A percentile compares a stretch with the other conserved stretches of the same genome.
These are phyloP conservation scores for Cytospora piceae DNA, from an alignment of 2,329 filamentous ascomycete genomes.

Conservation along the genomic window DNA sequence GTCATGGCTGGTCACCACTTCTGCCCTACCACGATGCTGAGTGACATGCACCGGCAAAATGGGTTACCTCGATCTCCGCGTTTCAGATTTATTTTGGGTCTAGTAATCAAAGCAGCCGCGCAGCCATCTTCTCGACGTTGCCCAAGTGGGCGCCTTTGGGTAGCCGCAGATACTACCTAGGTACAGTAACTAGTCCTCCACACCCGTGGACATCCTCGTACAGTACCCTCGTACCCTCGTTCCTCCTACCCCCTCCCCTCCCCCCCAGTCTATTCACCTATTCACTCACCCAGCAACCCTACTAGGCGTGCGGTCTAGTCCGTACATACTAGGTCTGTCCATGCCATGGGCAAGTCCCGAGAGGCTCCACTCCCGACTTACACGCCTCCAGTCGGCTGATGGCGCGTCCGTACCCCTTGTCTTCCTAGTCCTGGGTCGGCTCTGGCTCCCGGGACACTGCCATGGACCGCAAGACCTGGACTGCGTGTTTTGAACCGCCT, in stretches of 20 bases:
- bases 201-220: too few species aligned
- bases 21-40: conserved; percentile 25
- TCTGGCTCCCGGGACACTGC: conserved; percentile 25
- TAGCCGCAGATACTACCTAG: conserved; percentile 16
- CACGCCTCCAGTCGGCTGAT: conserved; percentile 28
- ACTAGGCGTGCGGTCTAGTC: conserved; percentile 14
- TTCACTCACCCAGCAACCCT: background rate
- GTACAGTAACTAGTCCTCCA: background rate
- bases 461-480: conserved; percentile 27
- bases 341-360: conserved; percentile 26
- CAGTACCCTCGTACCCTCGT: conserved; percentile 17
- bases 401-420: conserved; percentile 27
- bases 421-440: conserved; percentile 23
- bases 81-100: conserved; percentile 29
- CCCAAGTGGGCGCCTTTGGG: conserved; percentile 22
- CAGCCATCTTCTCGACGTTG: conserved; percentile 20
- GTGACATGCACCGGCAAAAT: conserved; percentile 22
- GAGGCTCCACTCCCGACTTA: conserved; percentile 26
- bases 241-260: conserved; percentile 2
- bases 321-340: conserved; percentile 5
- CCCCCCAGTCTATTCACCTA: conserved; percentile 4
- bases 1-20: conserved; percentile 22
- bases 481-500: conserved; percentile 27
- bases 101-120: conserved; percentile 29
- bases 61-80: conserved; percentile 28